Conservation (phyloP, 2,329 filamentous ascomycete species). For the Emydomyces testavorans region DNA sequence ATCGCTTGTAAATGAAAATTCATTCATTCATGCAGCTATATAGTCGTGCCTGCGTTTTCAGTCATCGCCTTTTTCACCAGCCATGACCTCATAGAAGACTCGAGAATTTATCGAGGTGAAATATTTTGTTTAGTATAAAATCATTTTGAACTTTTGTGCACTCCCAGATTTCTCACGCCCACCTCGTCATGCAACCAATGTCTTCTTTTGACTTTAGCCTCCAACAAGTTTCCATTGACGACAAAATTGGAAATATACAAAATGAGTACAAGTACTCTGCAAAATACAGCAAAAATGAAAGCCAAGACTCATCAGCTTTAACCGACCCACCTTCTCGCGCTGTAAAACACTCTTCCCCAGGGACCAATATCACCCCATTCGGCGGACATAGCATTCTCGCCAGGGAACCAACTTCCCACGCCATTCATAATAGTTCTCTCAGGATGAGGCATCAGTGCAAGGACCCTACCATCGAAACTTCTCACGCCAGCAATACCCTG, state of each 20-base stretch:
- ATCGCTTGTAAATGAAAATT: not conserved
- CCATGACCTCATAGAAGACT: not conserved
- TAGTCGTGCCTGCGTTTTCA: too few species aligned
- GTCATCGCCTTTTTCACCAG: too few species aligned
- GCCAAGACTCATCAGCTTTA: constrained; percentile 23
- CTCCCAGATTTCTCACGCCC: not conserved
- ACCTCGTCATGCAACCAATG: not conserved
- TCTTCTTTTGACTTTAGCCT: not conserved
- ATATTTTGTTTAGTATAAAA: not conserved
- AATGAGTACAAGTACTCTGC: not conserved
- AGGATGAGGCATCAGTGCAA: constrained; percentile 89
- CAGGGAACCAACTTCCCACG: constrained; percentile 63
- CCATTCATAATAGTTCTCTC: constrained; percentile 78
- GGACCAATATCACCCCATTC: constrained; percentile 73
- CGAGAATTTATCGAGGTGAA: not conserved
- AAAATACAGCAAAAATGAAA: not conserved
- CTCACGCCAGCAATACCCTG: constrained; percentile 69
- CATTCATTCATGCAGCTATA: not conserved
- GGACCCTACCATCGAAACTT: constrained; percentile 63
- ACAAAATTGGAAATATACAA: not conserved
- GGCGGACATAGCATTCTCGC: constrained; percentile 40
- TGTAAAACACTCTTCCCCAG: constrained; percentile 78
- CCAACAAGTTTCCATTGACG: not conserved
- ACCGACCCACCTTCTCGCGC: constrained; percentile 77
- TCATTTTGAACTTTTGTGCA: constrained; percentile 4